A percentile compares a stretch with the other conserved stretches of the same genome.
phyloP scores from a whole-genome alignment of 768 basidiomycete genomes.

The Punctularia strigosozonata region DNA sequence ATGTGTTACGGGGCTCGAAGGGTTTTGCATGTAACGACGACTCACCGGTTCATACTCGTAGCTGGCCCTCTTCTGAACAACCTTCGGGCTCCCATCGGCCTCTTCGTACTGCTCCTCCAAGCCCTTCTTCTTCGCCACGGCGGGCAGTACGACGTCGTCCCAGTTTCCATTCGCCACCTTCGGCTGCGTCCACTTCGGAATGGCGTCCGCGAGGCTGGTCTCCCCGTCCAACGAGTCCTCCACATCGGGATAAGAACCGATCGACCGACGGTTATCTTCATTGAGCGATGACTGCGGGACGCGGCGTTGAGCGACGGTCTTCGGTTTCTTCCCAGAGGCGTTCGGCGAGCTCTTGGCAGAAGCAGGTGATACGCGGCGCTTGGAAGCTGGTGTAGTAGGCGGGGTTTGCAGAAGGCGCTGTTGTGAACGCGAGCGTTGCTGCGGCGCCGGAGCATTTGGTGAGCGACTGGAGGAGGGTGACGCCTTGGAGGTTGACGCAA shows the following conservation, averaged over 20 bases:
- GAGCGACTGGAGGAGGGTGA: no score
- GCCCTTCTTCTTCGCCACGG: conserved; percentile 75
- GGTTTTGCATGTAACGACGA: no score
- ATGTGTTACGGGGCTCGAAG: no score
- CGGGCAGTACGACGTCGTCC: conserved; percentile 83
- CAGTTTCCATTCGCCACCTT: conserved; percentile 59
- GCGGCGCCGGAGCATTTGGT: no score
- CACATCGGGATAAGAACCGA: conserved; percentile 60
- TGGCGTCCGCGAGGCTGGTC: conserved; percentile 57
- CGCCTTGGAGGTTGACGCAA: no score
- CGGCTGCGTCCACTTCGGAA: conserved; percentile 76
- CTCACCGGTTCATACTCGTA: conserved; percentile 45
- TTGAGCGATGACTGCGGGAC: no score
- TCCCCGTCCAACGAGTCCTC: conserved; percentile 37
- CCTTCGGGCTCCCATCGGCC: conserved; percentile 56
- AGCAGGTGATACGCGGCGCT: no score
- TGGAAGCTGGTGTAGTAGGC: no score
- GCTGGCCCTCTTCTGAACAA: conserved; percentile 28
- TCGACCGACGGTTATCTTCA: conserved; percentile 36
- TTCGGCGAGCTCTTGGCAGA: no score
- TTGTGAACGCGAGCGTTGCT: no score
- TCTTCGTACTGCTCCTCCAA: conserved; percentile 59
- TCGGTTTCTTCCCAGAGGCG: conserved; percentile 29
- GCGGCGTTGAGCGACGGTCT: no score
- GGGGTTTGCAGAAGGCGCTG: conserved; percentile 12